Evolutionary conservation across 2,329 filamentous ascomycete genomes (phyloP), one percentile per base, ranked within the genome.

Genomic region (Aureobasidium lini): DNA sequence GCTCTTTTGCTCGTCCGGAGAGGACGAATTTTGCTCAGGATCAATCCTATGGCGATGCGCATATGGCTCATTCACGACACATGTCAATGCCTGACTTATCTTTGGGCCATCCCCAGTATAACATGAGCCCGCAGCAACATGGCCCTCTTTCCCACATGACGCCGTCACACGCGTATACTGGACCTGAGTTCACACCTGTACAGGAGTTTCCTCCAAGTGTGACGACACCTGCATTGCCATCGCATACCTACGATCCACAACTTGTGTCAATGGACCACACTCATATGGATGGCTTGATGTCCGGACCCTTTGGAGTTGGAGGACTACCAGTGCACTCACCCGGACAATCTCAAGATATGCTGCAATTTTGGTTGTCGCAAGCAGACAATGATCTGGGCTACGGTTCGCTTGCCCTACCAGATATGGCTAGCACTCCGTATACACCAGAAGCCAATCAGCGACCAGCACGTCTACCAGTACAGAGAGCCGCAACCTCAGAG

Each of bases 361-460:
- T 63, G 4, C 62, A 63, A 37, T 63, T 63, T 28, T 63, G 62
- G 62, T 37, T 63, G 11, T 60, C 52, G 15, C 62, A 63, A 39
- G 62, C 62, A 10, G 62, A 63, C 32, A 61, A 60, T 29, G 57
- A 62, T 36, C 42, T 62, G 16, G 58, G 50, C 18, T 63, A 60
- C 23, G 48, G 46, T 37, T 23, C 52, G 15, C 16, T 63, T 16
- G 40, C 44, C 5, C 52, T 67, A 63, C 34, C 65, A 59, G 47
- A 67, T 49, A 56, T 63, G 62, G 37, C 65, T 8, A 72, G 70
- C 52, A 69, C 71, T 29, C 70, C 71, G 48, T 59, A 63, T 44
- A 31, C 59, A 59, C 40, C 53, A 34, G 39, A 57, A 13, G 34
- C 32, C 70, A 66, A 8, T 70, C 67, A 56, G 15, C 16, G 13